A percentile compares a stretch with the other conserved stretches of the same genome.
Conservation (phyloP, 2,329 filamentous ascomycete genomes). For the Fusarium agapanthi region DNA sequence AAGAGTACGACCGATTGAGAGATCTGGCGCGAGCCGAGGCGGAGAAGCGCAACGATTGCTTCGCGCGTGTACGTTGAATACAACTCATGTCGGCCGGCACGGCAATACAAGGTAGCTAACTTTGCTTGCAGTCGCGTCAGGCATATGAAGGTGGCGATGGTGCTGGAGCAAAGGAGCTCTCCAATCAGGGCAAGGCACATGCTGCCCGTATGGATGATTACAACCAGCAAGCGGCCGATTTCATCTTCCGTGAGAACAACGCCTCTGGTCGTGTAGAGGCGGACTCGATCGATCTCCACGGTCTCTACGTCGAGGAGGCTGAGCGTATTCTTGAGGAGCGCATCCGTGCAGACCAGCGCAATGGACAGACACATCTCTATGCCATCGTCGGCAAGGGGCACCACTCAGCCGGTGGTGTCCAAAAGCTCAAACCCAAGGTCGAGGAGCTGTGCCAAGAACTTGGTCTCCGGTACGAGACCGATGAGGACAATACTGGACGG, state of each 20-base stretch:
- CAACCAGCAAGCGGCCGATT: slow-evolving; percentile 91
- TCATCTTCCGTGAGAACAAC: slow-evolving; percentile 96
- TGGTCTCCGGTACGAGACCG: slow-evolving; percentile 83
- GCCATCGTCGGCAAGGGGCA: slow-evolving; percentile 97
- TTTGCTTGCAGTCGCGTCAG: slow-evolving; percentile 66
- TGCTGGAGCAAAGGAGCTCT: slow-evolving; percentile 81
- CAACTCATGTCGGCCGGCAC: not conserved
- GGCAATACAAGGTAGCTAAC: slow-evolving; percentile 14
- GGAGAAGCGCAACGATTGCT: slow-evolving; percentile 78
- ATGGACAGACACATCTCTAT: slow-evolving; percentile 84
- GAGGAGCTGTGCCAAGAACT: slow-evolving; percentile 86
- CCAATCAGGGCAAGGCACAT: slow-evolving; percentile 85
- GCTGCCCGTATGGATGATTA: slow-evolving; percentile 85
- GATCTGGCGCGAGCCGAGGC: slow-evolving; percentile 84
- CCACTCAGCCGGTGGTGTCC: slow-evolving; percentile 81
- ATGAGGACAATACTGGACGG: slow-evolving; percentile 89
- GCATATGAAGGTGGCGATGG: slow-evolving; percentile 88
- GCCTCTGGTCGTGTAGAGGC: slow-evolving; percentile 74
- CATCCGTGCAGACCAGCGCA: slow-evolving; percentile 78
- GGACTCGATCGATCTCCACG: slow-evolving; percentile 94
- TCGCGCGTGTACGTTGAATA: slow-evolving; percentile 67
- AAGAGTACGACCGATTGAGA: slow-evolving; percentile 91
- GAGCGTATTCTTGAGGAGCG: slow-evolving; percentile 88
- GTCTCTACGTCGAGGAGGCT: slow-evolving; percentile 93
- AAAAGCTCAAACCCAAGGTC: slow-evolving; percentile 95